Evolutionary conservation across 768 basidiomycete genomes (phyloP), one percentile per base, ranked within the genome.

Genomic region (Phaffia australis): DNA sequence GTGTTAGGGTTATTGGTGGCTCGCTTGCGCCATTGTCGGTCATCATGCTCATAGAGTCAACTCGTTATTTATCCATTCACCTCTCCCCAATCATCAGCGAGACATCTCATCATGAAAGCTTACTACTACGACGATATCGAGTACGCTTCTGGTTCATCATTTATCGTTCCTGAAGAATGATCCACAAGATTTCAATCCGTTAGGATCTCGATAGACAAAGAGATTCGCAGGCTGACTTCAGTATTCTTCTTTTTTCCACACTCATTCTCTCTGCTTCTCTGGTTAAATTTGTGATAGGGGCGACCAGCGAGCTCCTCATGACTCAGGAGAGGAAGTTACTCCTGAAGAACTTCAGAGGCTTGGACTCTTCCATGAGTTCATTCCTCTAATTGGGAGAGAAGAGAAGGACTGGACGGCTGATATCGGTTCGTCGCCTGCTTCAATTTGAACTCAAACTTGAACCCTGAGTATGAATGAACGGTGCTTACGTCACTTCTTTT

Each of bases 281-380:
- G 25, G 58, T 52, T 42, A 83, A 52, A 85, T 84, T 76, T 81
- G 87, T 72, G n/a, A 82, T 35, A 81, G 84, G 0, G 87, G 85
- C 32, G 89, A 94, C 77, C 90, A 91, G 73, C 84, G 87, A 47
- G 82, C 87, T 6, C 82, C 81, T 0, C 91, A 95, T 77, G 83
- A 91, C 75, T 86, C 82, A 21, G 79, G 81, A 4, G 72, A 72
- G 42, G 65, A 71, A 11, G 84, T 88, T 27, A 72, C 81, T 0
- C 64, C 75, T 8, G 78, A 80, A 11, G 77, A 76, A 32, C 81
- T 95, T 47, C 69, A 75, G 1, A 69, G 75, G 30, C 76, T 91
- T 66, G 85, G 85, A 0, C 83, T 94, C 60, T 80, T 82, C 65
- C 80, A 83, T 73, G 86, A 84, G 83, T 75, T 77, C 32, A 83